Evolutionary conservation across 495 filamentous ascomycete species (phyloP).

Genomic region (Mycothermus thermophilus): DNA sequence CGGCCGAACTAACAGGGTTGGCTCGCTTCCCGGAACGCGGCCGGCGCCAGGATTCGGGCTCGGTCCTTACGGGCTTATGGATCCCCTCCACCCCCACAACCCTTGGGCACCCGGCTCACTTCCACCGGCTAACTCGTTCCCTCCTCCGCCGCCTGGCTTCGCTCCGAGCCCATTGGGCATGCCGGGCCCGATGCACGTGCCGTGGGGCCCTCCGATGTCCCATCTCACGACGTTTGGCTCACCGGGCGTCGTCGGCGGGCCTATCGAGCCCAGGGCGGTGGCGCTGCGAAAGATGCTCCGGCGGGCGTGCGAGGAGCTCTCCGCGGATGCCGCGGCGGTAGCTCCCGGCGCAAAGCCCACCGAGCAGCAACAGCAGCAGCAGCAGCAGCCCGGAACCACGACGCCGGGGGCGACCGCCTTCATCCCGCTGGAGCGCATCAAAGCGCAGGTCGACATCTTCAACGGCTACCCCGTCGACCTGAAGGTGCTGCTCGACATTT

Average conservation of each 20-base stretch:
- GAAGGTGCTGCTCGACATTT: conserved; percentile 72
- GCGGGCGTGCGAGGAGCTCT: conserved; percentile 33
- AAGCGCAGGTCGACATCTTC: conserved; percentile 49
- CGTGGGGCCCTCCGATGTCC: conserved; percentile 18
- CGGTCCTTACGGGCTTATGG: no score
- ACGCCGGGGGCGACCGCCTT: conserved; percentile 35
- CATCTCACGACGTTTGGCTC: conserved; percentile 16
- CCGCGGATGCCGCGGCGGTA: conserved; percentile 19
- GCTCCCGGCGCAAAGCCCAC: no score
- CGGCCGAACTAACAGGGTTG: no score
- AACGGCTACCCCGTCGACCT: conserved; percentile 49
- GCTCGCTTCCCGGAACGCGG: conserved; percentile 13
- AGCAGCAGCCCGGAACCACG: no score
- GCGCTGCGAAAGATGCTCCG: conserved; percentile 37
- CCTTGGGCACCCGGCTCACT: conserved; percentile 14
- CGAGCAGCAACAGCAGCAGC: no score
- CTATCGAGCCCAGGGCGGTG: conserved; percentile 24
- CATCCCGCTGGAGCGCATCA: conserved; percentile 51
- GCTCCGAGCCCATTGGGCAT: conserved; percentile 4
- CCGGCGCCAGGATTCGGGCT: conserved; percentile 9
- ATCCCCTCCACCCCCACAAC: conserved; percentile 13
- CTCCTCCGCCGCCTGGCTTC: conserved; percentile 14
- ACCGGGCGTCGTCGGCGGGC: conserved; percentile 18
- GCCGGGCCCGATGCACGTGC: conserved; percentile 6
- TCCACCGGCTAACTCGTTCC: conserved; percentile 11